These are phyloP conservation scores for Skeletonema marinoi DNA, from an alignment of 108 stramenopile species.

Conservation along the genomic window DNA sequence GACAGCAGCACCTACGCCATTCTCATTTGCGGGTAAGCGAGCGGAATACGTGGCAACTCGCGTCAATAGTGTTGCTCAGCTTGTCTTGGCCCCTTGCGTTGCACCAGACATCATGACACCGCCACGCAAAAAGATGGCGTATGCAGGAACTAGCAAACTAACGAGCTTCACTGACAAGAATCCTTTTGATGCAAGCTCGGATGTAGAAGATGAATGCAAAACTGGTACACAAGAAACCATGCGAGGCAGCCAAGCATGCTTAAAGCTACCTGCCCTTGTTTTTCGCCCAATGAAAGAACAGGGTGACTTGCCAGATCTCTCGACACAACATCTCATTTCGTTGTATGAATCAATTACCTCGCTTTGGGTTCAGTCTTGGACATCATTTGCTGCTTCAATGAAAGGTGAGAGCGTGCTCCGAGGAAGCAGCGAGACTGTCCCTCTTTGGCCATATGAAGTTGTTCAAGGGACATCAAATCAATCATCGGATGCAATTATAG, in stretches of 20 bases:
- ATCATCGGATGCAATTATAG: slow-evolving; percentile 26
- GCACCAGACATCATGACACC: slow-evolving; percentile 55
- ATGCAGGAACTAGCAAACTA: neutral
- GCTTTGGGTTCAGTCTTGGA: slow-evolving; percentile 55
- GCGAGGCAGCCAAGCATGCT: slow-evolving; percentile 42
- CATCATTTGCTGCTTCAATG: slow-evolving; percentile 31
- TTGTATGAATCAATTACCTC: slow-evolving; percentile 39
- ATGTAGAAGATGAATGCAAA: slow-evolving; percentile 63
- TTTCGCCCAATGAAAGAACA: slow-evolving; percentile 28
- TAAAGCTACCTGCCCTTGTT: slow-evolving; percentile 16
- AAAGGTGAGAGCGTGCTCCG: slow-evolving; percentile 11
- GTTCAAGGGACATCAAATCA: slow-evolving; percentile 40
- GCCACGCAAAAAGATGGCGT: neutral
- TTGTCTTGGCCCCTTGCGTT: slow-evolving; percentile 85
- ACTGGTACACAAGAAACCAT: slow-evolving; percentile 13
- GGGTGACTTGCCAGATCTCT: neutral
- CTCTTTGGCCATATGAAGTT: slow-evolving; percentile 46
- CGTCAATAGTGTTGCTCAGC: slow-evolving; percentile 71
- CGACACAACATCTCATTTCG: slow-evolving; percentile 9
- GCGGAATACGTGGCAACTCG: slow-evolving; percentile 66
- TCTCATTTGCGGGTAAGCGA: slow-evolving; percentile 46
- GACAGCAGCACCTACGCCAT: slow-evolving; percentile 25
- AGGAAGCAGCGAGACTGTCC: slow-evolving; percentile 26
- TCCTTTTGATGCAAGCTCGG: slow-evolving; percentile 55
- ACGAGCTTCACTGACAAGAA: slow-evolving; percentile 8